Conservation (phyloP, 345 rosid genomes). For the Punica granatum region DNA sequence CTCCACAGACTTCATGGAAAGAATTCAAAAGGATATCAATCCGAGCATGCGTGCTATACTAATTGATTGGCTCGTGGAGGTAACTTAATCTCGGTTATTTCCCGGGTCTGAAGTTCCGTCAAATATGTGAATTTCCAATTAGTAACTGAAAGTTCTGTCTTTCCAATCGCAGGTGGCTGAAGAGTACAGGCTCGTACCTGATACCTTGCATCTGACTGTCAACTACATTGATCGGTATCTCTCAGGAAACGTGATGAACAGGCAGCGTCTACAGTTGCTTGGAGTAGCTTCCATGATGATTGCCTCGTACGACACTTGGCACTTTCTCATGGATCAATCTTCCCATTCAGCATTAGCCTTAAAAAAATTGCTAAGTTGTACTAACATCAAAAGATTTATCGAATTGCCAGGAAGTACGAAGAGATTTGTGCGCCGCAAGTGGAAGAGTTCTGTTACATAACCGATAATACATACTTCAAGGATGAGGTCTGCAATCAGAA, state of each 20-base stretch:
- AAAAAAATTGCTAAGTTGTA: not conserved
- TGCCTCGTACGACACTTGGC: constrained; percentile 56
- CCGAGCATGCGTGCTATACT: constrained; percentile 79
- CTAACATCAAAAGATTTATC: not conserved
- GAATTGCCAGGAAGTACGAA: constrained; percentile 66
- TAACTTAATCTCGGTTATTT: constrained; percentile 16
- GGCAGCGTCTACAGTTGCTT: constrained; percentile 78
- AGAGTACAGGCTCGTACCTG: constrained; percentile 90
- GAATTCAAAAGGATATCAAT: constrained; percentile 71
- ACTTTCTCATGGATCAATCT: not conserved
- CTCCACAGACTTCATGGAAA: constrained; percentile 67
- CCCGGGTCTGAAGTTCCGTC: not conserved
- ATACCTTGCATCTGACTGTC: constrained; percentile 73
- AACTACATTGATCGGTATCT: constrained; percentile 91
- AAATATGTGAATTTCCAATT: too few species aligned
- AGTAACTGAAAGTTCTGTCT: not conserved
- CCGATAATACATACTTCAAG: constrained; percentile 86
- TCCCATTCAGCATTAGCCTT: not conserved
- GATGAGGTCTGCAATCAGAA: constrained; percentile 46
- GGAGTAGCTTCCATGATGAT: constrained; percentile 96
- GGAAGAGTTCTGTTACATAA: constrained; percentile 88
- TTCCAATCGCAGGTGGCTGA: constrained; percentile 69
- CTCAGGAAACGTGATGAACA: constrained; percentile 69
- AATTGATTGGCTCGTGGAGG: constrained; percentile 98
- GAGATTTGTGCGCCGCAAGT: constrained; percentile 91